Evolutionary conservation across 768 basidiomycete genomes (phyloP).

Genomic region (Botryobasidium botryosum): DNA sequence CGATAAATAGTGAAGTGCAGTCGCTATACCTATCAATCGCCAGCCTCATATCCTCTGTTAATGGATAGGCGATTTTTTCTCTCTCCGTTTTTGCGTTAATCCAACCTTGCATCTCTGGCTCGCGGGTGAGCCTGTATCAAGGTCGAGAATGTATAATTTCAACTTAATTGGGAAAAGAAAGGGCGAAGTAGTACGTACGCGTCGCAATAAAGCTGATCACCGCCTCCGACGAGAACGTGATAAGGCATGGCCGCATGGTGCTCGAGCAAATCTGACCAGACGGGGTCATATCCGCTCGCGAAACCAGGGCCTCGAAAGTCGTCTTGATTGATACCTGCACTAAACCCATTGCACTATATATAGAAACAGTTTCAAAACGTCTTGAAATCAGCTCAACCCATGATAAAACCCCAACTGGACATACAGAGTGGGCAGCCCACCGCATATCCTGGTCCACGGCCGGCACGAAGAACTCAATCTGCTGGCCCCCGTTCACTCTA

Average conservation of each 20-base stretch:
- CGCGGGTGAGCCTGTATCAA: conserved; percentile 61
- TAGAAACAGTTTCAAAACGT: not conserved
- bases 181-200: conserved; percentile 26
- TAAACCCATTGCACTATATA: conserved; percentile 73
- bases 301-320: conserved; percentile 72
- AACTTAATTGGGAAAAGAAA: conserved; percentile 2
- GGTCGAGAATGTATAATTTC: not conserved
- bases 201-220: conserved; percentile 85
- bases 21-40: too few species aligned
- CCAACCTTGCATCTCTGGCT: conserved; percentile 85
- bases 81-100: conserved; percentile 39
- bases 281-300: conserved; percentile 68
- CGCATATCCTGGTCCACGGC: conserved; percentile 69
- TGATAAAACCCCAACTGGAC: not conserved
- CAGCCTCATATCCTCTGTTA: conserved; percentile 53
- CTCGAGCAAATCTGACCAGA: conserved; percentile 84
- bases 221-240: conserved; percentile 85
- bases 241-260: conserved; percentile 69
- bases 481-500: conserved; percentile 62
- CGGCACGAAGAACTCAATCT: conserved; percentile 70
- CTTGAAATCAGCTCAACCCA: not conserved
- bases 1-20: too few species aligned
- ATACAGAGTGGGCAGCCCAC: conserved; percentile 74
- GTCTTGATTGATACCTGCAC: conserved; percentile 75
- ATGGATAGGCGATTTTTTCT: conserved; percentile 36